A percentile compares a stretch with the other conserved stretches of the same genome.
Conservation (phyloP, 225 moss, liverwort and hornwort species). For the Physcomitrium patens region DNA sequence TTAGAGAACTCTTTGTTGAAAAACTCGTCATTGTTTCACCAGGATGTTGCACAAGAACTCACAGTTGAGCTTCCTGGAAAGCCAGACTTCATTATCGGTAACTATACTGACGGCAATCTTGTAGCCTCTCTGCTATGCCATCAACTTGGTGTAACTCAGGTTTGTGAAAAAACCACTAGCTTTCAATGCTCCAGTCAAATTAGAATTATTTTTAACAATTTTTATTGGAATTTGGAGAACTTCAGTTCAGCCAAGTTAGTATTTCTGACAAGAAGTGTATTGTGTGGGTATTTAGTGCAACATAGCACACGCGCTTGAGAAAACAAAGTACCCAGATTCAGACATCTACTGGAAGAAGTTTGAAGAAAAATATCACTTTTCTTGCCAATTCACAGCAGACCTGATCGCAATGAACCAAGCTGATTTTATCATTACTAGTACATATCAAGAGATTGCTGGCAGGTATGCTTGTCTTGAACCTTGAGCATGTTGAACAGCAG, state of each 20-base stretch:
- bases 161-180: constrained; percentile 15
- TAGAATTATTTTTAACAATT: background rate
- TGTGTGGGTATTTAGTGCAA: constrained; percentile 65
- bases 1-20: background rate
- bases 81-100: constrained; percentile 88
- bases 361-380: constrained; percentile 94
- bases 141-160: constrained; percentile 87
- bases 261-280: constrained; percentile 17
- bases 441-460: constrained; percentile 93
- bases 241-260: background rate
- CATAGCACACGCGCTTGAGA: constrained; percentile 96
- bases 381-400: constrained; percentile 95
- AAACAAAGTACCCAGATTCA: constrained; percentile 95
- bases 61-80: constrained; percentile 62
- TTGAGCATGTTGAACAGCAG: background rate
- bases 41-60: constrained; percentile 77
- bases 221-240: background rate
- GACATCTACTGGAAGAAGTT: constrained; percentile 87
- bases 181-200: background rate
- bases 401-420: constrained; percentile 95
- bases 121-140: constrained; percentile 86
- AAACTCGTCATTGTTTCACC: constrained; percentile 19
- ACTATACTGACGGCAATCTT: constrained; percentile 94
- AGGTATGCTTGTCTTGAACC: constrained; percentile 47
- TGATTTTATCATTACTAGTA: constrained; percentile 95